Evolutionary conservation across 2,329 filamentous ascomycete species (phyloP), one percentile per base, ranked within the genome.

Genomic region (Sporothrix mexicana): DNA sequence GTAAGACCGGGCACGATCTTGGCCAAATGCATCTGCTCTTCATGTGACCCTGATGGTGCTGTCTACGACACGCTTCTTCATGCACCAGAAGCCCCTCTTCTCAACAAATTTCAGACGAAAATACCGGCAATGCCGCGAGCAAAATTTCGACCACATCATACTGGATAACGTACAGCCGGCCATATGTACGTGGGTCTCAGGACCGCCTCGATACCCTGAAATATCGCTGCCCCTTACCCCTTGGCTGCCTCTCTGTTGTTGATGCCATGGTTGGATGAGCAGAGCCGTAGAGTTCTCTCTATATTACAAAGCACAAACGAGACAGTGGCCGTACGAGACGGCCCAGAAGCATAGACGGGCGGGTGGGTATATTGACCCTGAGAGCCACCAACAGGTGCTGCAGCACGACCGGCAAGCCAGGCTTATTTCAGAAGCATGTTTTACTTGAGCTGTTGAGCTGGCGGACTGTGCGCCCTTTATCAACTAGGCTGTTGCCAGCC

Each of bases 61-160:
- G 30, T 36, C 30, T 36, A 36, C 7, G 30, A 36, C 30, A 36
- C 30, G 30, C 30, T 7, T 36, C 30, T 6, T 36, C 30, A 36
- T 36, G 30, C 5, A 36, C 30, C 4, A 7, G 30, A 36, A 5
- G 30, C 3, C 30, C 30, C 57, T 41, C 9, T 36, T 62, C 36
- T 43, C 61, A 66, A 66, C 61, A 66, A 12, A 17, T 2, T 9
- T 43, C 25, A 43, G 1, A 23, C 61, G n/a, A 47, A 5, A 41
- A 66, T 23, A n/a, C n/a, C 15, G 25, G 66, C 66, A 41, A 41
- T 53, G 49, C 43, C 66, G 12, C 49, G 49, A 10, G 25, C 66
- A 69, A 17, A 49, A 69, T 41, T n/a, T 41, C 66, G 10, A 69
- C 23, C 49, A 23, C 55, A 17, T 30, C 66, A n/a, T 23, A 55